Percentiles rank a stretch among this genome's conserved stretches.
These are phyloP conservation scores for Lasiosphaeris hirsuta DNA, from an alignment of 495 filamentous ascomycete genomes.

Conservation along the genomic window DNA sequence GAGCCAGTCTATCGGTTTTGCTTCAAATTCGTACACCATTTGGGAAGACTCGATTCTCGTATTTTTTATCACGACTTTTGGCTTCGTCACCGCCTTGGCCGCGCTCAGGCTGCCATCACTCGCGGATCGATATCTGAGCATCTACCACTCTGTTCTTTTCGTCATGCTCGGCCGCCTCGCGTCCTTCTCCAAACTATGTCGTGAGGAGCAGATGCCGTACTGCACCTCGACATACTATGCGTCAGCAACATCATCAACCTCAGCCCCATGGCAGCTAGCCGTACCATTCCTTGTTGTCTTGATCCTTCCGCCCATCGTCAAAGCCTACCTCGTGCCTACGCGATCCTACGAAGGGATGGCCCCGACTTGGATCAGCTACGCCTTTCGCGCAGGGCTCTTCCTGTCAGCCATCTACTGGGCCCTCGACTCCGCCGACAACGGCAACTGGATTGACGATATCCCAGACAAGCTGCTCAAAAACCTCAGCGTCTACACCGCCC, in stretches of 20 bases:
- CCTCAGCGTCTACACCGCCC: conserved; percentile 69
- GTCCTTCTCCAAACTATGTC: conserved; percentile 87
- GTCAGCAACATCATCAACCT: conserved; percentile 86
- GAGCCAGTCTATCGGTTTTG: conserved; percentile 83
- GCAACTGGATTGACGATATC: conserved; percentile 68
- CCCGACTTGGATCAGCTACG: conserved; percentile 75
- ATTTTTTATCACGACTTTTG: conserved; percentile 88
- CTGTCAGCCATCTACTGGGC: conserved; percentile 81
- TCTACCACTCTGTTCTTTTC: conserved; percentile 83
- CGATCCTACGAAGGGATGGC: conserved; percentile 84
- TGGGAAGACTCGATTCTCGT: conserved; percentile 97
- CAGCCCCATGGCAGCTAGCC: conserved; percentile 81
- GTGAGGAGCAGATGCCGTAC: conserved; percentile 97
- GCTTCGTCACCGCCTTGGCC: conserved; percentile 63
- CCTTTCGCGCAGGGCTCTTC: conserved; percentile 71
- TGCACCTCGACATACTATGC: conserved; percentile 95
- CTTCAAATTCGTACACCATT: conserved; percentile 96
- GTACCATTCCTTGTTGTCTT: conserved; percentile 75
- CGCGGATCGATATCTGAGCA: conserved; percentile 65
- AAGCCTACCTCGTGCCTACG: conserved; percentile 69
- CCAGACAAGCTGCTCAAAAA: conserved; percentile 64
- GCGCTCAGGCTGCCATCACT: conserved; percentile 65
- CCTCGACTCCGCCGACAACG: conserved; percentile 87
- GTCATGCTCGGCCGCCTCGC: conserved; percentile 75
- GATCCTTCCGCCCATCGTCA: conserved; percentile 72